A percentile compares a stretch with the other conserved stretches of the same genome.
phyloP scores from a whole-genome alignment of 2,329 filamentous ascomycete genomes.

The Xylariaceae sp. region DNA sequence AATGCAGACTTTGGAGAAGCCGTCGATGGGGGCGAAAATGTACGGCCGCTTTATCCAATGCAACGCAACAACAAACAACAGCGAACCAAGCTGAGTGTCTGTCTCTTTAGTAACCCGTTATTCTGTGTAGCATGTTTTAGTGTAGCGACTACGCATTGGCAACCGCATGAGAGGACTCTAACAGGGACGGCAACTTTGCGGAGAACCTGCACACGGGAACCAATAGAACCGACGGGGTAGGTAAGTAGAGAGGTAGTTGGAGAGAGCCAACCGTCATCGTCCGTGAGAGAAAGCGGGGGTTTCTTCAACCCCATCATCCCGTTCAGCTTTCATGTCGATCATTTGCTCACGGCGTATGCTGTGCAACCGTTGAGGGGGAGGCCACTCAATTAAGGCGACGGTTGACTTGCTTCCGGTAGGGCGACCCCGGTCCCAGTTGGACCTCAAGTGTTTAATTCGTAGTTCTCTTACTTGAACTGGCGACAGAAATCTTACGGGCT shows the following conservation, averaged over 20 bases:
- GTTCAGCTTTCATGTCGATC: constrained; percentile 13
- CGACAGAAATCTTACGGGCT: constrained; percentile 3
- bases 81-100: not conserved
- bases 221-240: constrained; percentile 5
- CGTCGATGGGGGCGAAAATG: not conserved
- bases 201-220: constrained; percentile 11
- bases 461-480: not conserved
- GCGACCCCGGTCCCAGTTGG: constrained; percentile 14
- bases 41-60: not conserved
- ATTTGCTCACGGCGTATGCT: constrained; percentile 2
- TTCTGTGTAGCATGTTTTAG: not conserved
- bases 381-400: constrained; percentile 11
- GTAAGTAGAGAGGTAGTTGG: not conserved
- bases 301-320: constrained; percentile 5
- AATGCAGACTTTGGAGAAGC: not conserved
- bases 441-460: not conserved
- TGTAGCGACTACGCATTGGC: not conserved
- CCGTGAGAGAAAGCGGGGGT: constrained; percentile 5
- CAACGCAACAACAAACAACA: not conserved
- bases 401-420: constrained; percentile 15
- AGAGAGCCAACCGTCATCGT: not conserved
- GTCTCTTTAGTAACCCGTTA: constrained; percentile 2
- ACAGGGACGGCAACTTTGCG: constrained; percentile 12
- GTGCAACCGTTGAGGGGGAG: not conserved
- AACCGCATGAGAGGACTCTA: constrained; percentile 6